Evolutionary conservation across 495 filamentous ascomycete genomes (phyloP).

Genomic region (Aspergillus biplanus): DNA sequence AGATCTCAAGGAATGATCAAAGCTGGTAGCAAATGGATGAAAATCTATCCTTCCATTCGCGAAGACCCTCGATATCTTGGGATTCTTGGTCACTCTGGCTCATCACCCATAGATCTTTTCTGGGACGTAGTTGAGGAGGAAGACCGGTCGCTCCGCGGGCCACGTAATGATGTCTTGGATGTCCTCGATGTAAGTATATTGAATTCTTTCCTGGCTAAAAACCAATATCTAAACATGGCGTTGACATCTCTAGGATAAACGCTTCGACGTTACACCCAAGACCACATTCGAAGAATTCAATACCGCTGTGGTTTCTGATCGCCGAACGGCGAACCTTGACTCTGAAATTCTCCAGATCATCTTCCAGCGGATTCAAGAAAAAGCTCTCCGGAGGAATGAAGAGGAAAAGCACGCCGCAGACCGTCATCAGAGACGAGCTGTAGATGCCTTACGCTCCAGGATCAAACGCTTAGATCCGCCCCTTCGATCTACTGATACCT

Average conservation of each 20-base stretch:
- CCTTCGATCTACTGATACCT: constrained; percentile 74
- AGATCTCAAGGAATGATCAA: constrained; percentile 81
- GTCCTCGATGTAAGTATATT: constrained; percentile 76
- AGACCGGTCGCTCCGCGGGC: constrained; percentile 77
- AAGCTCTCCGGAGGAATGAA: constrained; percentile 72
- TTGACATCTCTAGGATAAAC: constrained; percentile 67
- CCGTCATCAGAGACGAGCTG: constrained; percentile 79
- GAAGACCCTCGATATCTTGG: constrained; percentile 82
- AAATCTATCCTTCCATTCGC: constrained; percentile 75
- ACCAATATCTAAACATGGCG: too few relatives aligned
- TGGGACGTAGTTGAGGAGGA: constrained; percentile 97
- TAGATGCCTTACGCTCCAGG: constrained; percentile 81
- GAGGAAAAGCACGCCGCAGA: constrained; percentile 85
- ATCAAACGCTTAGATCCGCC: constrained; percentile 94
- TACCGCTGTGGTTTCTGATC: constrained; percentile 75
- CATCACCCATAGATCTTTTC: constrained; percentile 90
- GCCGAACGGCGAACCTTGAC: constrained; percentile 81
- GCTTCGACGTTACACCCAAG: constrained; percentile 82
- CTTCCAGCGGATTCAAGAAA: constrained; percentile 85
- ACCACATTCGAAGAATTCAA: constrained; percentile 89
- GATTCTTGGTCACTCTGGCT: constrained; percentile 85
- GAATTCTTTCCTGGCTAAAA: not conserved
- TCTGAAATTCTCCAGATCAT: constrained; percentile 73
- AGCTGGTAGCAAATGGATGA: constrained; percentile 87
- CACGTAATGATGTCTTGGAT: constrained; percentile 84